Percentiles rank a stretch among this genome's conserved stretches.
Conservation (phyloP, 495 filamentous ascomycete species). For the Daldinia caldariorum region DNA sequence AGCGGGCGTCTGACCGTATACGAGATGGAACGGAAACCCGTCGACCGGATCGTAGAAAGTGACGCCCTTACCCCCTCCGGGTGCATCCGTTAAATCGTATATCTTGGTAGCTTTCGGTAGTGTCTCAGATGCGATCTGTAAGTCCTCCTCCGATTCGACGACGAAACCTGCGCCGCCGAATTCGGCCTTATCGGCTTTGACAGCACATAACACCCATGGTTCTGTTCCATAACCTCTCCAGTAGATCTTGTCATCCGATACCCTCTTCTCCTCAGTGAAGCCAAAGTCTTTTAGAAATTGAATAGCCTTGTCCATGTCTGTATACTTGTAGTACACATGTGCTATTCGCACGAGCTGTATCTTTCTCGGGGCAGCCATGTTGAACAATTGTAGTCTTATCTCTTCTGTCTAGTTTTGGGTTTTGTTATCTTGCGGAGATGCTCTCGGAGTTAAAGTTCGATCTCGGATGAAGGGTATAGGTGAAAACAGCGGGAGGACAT, state of each 20-base stretch:
- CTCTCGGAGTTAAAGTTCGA: background rate
- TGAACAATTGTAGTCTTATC: constrained; percentile 14
- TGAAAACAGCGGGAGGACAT: constrained; percentile 13
- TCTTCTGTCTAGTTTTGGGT: constrained; percentile 6
- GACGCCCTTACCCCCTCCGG: constrained; percentile 67
- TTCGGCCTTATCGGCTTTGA: constrained; percentile 57
- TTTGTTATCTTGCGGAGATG: background rate
- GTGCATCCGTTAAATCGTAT: constrained; percentile 61
- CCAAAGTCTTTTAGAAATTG: constrained; percentile 68
- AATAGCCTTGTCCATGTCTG: constrained; percentile 57
- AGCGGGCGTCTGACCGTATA: constrained; percentile 62
- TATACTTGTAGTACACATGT: constrained; percentile 68
- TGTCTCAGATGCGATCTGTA: constrained; percentile 56
- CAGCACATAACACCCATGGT: constrained; percentile 64
- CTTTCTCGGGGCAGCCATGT: constrained; percentile 48
- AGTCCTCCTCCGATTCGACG: constrained; percentile 66
- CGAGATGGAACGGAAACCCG: constrained; percentile 67
- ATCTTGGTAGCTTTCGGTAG: constrained; percentile 61
- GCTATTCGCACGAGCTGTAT: constrained; percentile 64
- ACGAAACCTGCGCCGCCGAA: constrained; percentile 65
- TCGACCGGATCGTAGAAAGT: constrained; percentile 68
- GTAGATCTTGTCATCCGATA: constrained; percentile 61
- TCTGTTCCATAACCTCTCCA: constrained; percentile 70
- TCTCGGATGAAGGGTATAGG: background rate
- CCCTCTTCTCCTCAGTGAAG: constrained; percentile 56